phyloP scores from a whole-genome alignment of 441 rosid species.

The Sinapis alba region DNA sequence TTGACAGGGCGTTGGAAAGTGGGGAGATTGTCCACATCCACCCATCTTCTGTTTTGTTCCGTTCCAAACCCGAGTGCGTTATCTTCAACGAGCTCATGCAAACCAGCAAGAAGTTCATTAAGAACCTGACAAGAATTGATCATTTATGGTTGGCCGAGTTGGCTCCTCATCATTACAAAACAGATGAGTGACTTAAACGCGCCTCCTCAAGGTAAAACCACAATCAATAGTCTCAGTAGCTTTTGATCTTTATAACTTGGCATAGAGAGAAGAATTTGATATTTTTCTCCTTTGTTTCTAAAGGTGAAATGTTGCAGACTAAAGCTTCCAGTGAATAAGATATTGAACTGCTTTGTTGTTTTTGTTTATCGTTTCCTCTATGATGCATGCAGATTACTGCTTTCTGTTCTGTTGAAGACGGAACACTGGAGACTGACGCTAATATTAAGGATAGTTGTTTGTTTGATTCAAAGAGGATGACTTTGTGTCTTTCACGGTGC shows the following conservation, averaged over 20 bases:
- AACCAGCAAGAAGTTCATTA: slow-evolving; percentile 78
- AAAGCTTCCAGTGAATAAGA: slow-evolving; percentile 3
- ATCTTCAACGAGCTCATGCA: slow-evolving; percentile 84
- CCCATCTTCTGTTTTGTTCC: slow-evolving; percentile 78
- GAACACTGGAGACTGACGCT: background rate
- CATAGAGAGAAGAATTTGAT: background rate
- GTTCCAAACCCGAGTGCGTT: slow-evolving; percentile 76
- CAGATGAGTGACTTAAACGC: slow-evolving; percentile 42
- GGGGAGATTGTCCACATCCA: slow-evolving; percentile 88
- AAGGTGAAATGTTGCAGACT: background rate
- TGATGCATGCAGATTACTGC: slow-evolving; percentile 15
- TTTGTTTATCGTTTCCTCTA: slow-evolving; percentile 2
- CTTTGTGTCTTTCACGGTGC: no score
- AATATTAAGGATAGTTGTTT: no score
- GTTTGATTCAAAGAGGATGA: no score
- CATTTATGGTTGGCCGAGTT: slow-evolving; percentile 84
- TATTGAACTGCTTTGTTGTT: background rate
- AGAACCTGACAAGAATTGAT: slow-evolving; percentile 73
- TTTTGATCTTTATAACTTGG: background rate
- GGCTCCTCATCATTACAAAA: slow-evolving; percentile 81
- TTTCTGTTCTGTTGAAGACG: slow-evolving; percentile 10
- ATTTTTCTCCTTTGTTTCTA: background rate
- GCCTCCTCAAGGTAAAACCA: slow-evolving; percentile 21
- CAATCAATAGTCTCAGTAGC: background rate
- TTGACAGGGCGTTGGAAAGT: no score